phyloP scores from a whole-genome alignment of 495 filamentous ascomycete species.

The Saxophila tyrrhenica region DNA sequence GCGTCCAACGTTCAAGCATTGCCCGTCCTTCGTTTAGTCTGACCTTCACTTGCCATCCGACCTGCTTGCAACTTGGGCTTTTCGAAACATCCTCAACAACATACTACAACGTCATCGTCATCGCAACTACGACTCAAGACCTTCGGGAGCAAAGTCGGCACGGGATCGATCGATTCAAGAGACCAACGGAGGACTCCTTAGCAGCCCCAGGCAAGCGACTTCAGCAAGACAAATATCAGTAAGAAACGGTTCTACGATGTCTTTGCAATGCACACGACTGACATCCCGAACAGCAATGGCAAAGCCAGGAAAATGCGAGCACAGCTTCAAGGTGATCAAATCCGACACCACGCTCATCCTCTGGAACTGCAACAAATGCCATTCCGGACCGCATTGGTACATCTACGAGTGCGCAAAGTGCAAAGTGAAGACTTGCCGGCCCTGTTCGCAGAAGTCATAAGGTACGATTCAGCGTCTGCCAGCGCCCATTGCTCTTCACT shows the following conservation, averaged over 20 bases:
- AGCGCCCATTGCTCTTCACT: background rate
- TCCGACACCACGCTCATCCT: slow-evolving; percentile 60
- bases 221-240: no score
- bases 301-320: slow-evolving; percentile 50
- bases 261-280: background rate
- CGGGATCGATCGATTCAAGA: background rate
- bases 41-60: background rate
- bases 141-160: background rate
- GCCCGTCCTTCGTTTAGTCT: background rate
- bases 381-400: slow-evolving; percentile 68
- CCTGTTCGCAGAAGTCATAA: slow-evolving; percentile 49
- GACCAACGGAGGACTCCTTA: background rate
- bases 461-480: background rate
- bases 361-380: slow-evolving; percentile 69
- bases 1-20: background rate
- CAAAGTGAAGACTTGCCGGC: slow-evolving; percentile 62
- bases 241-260: no score
- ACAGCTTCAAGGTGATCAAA: slow-evolving; percentile 68
- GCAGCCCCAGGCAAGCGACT: no score
- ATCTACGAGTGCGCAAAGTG: slow-evolving; percentile 73
- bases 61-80: background rate
- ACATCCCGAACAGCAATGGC: slow-evolving; percentile 38
- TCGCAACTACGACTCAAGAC: background rate
- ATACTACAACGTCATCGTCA: no score
- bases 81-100: no score